Conservation (phyloP, 2,329 filamentous ascomycete species). For the Aspergillus puulaauensis region DNA sequence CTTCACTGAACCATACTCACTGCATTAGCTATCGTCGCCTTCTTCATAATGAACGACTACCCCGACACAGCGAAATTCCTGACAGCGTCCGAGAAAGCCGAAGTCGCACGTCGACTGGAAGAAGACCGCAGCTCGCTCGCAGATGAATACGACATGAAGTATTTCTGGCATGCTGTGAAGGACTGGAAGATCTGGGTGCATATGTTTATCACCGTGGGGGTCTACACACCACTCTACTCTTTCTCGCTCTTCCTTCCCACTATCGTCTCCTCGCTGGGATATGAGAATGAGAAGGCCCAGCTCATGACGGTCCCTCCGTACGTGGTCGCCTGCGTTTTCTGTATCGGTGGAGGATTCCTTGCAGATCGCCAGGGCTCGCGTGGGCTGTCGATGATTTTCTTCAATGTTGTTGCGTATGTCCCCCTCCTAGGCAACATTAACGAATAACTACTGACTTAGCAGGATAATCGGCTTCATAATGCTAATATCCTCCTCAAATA, state of each 20-base stretch:
- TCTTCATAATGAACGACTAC: constrained; percentile 16
- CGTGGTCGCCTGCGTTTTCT: constrained; percentile 7
- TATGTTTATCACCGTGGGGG: constrained; percentile 6
- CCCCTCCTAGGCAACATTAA: not conserved
- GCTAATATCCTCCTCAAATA: constrained; percentile 9
- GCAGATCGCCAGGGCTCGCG: constrained; percentile 7
- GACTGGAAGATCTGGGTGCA: constrained; percentile 12
- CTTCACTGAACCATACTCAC: too few relatives aligned
- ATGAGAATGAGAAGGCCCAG: constrained; percentile 11
- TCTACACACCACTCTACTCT: constrained; percentile 10
- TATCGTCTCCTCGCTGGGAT: constrained; percentile 12
- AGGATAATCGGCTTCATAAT: constrained; percentile 15
- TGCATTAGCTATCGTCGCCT: constrained; percentile 2
- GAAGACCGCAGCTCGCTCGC: constrained; percentile 12
- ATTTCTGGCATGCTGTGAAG: constrained; percentile 4
- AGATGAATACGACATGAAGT: constrained; percentile 9
- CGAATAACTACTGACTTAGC: not conserved
- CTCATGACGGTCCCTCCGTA: constrained; percentile 13
- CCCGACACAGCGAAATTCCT: constrained; percentile 15
- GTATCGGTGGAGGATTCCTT: constrained; percentile 9
- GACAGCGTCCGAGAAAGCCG: constrained; percentile 1
- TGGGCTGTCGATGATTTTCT: constrained; percentile 13
- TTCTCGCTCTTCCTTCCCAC: constrained; percentile 15
- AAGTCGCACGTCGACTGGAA: constrained; percentile 4
- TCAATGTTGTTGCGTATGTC: constrained; percentile 12